Evolutionary conservation across 306 rosid genomes (phyloP).

Genomic region (Sphenostylis stenocarpa): DNA sequence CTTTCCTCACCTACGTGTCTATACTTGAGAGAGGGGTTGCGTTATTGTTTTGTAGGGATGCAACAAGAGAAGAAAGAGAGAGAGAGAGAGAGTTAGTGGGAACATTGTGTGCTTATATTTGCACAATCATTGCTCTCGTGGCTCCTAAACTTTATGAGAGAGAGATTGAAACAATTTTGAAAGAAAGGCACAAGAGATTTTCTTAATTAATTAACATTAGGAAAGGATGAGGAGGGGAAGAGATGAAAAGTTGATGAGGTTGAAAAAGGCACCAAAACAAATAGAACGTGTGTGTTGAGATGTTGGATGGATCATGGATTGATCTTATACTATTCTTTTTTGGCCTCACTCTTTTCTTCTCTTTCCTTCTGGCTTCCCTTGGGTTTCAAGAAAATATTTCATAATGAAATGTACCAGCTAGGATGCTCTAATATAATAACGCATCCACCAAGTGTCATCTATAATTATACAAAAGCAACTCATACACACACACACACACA

Average conservation of each 20-base stretch:
- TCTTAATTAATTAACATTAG: conserved; percentile 39
- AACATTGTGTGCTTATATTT: conserved; percentile 65
- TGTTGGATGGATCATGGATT: not conserved
- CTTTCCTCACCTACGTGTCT: conserved; percentile 22
- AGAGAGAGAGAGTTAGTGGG: conserved; percentile 41
- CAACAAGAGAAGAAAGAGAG: not conserved
- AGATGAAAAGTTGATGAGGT: conserved; percentile 35
- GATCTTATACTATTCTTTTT: conserved; percentile 21
- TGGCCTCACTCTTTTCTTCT: conserved; percentile 37
- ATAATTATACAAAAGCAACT: conserved; percentile 38
- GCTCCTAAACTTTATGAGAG: conserved; percentile 60
- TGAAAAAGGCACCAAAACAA: conserved; percentile 32
- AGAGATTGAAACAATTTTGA: conserved; percentile 38
- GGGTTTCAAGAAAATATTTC: conserved; percentile 55
- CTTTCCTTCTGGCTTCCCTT: conserved; percentile 50
- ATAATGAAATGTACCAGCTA: conserved; percentile 41
- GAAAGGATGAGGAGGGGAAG: conserved; percentile 44
- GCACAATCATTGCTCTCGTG: conserved; percentile 89
- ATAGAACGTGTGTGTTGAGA: conserved; percentile 32
- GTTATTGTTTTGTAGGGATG: not conserved
- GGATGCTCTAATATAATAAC: conserved; percentile 37
- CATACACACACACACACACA: conserved; percentile 14
- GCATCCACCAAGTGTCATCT: conserved; percentile 36
- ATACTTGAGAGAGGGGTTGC: conserved; percentile 10
- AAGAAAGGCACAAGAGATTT: conserved; percentile 41